Evolutionary conservation across 495 filamentous ascomycete species (phyloP).

Genomic region (Pyrenula aspistea): DNA sequence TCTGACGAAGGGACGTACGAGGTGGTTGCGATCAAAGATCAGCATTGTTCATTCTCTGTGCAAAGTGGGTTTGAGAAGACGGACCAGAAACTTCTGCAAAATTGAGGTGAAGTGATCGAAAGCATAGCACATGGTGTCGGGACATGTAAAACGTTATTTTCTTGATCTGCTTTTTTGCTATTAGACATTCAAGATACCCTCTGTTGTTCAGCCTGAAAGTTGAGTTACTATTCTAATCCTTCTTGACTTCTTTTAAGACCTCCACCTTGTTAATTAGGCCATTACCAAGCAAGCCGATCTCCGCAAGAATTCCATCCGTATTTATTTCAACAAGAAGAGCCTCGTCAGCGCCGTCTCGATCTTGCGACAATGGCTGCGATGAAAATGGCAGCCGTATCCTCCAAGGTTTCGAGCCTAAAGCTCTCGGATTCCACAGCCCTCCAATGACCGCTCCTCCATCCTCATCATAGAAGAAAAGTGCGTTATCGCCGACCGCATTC

Average conservation of each 20-base stretch:
- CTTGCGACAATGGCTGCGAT: constrained; percentile 35
- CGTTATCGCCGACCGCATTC: constrained; percentile 42
- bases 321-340: constrained; percentile 41
- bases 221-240: background rate
- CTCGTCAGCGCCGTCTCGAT: constrained; percentile 10
- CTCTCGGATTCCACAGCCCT: constrained; percentile 71
- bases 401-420: constrained; percentile 37
- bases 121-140: background rate
- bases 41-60: constrained; percentile 73
- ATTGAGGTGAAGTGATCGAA: constrained; percentile 7
- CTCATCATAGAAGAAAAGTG: constrained; percentile 64
- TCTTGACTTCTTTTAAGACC: constrained; percentile 5
- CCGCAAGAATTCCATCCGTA: constrained; percentile 58
- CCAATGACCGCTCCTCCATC: constrained; percentile 47
- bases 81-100: constrained; percentile 21
- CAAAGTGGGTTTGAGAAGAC: constrained; percentile 16
- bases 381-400: constrained; percentile 59
- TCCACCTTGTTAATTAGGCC: constrained; percentile 31
- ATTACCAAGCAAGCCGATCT: constrained; percentile 51
- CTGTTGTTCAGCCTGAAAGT: background rate
- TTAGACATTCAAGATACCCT: background rate
- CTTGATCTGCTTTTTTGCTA: no score
- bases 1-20: constrained; percentile 94
- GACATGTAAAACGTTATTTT: no score
- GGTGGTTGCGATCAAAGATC: constrained; percentile 88